Percentiles rank a stretch among this genome's conserved stretches.
Conservation (phyloP, 306 rosid species). For the Neltuma alba region DNA sequence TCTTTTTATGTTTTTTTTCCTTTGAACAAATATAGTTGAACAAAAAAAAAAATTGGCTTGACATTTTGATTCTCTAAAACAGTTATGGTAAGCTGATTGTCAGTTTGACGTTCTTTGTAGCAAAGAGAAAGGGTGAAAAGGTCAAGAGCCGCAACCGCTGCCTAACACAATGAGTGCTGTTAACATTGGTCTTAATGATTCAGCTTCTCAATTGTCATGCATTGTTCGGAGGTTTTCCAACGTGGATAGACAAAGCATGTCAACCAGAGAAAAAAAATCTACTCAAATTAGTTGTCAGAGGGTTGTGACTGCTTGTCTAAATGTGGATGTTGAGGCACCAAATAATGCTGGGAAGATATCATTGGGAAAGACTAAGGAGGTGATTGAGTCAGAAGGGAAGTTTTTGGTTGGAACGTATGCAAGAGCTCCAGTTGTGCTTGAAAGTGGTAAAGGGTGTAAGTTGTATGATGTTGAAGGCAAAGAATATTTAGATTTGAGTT, state of each 20-base stretch:
- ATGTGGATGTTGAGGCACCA: constrained; percentile 39
- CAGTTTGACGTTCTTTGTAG: background rate
- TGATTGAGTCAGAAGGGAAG: constrained; percentile 70
- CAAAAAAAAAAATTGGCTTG: background rate
- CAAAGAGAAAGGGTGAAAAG: background rate
- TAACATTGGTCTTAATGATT: constrained; percentile 33
- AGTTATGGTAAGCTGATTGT: background rate
- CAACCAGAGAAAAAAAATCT: background rate
- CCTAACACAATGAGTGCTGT: constrained; percentile 39
- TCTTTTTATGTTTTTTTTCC: background rate
- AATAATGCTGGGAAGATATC: constrained; percentile 25
- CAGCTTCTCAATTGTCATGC: constrained; percentile 34
- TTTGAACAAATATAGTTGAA: background rate
- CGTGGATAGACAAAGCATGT: background rate
- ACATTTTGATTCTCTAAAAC: background rate
- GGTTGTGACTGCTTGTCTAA: constrained; percentile 39
- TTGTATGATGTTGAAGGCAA: constrained; percentile 73
- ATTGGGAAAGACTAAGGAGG: constrained; percentile 42
- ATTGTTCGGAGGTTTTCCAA: constrained; percentile 22
- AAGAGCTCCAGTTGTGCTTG: constrained; percentile 73
- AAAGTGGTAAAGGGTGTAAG: constrained; percentile 78
- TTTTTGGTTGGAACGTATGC: constrained; percentile 79
- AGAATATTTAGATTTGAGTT: constrained; percentile 73
- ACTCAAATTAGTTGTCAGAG: constrained; percentile 11
- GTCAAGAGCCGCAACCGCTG: background rate